phyloP scores from a whole-genome alignment of 2,329 filamentous ascomycete genomes.

The Dichotomopilus funicola region DNA sequence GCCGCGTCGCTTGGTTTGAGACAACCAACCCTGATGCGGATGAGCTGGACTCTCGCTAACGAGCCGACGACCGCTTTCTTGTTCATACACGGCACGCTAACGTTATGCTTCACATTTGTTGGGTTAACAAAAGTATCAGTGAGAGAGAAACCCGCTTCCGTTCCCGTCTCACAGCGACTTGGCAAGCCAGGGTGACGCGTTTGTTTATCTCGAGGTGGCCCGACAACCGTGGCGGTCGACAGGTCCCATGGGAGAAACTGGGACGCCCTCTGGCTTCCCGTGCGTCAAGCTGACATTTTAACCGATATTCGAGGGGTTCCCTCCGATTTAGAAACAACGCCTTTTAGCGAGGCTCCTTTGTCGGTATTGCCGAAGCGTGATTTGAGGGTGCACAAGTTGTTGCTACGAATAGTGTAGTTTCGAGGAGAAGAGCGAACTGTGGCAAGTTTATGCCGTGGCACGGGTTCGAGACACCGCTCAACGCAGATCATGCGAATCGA shows the following conservation, averaged over 20 bases:
- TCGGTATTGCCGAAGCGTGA: conserved; percentile 1
- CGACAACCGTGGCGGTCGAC: not conserved
- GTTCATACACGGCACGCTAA: too few species aligned
- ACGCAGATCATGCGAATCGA: conserved; percentile 21
- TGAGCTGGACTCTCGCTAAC: too few species aligned
- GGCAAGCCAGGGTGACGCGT: too few species aligned
- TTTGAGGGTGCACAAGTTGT: not conserved
- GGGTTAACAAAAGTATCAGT: not conserved
- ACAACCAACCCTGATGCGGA: too few species aligned
- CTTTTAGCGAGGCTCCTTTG: not conserved
- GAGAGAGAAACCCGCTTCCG: too few species aligned
- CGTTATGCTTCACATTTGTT: not conserved
- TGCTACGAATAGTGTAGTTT: not conserved
- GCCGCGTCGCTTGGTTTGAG: not conserved
- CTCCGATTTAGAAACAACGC: not conserved
- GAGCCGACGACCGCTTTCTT: too few species aligned
- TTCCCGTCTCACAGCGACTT: too few species aligned
- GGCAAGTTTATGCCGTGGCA: conserved; percentile 11
- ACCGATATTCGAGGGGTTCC: conserved; percentile 13
- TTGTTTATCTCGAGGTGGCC: not conserved
- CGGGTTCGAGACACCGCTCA: conserved; percentile 17
- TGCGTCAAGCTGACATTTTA: conserved; percentile 4
- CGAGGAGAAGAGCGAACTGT: not conserved
- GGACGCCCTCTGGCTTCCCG: not conserved
- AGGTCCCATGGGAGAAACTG: conserved; percentile 1